These are phyloP conservation scores for Allomyces arbusculus DNA, from an alignment of 192 early-diverging fungal genomes.

Conservation along the genomic window DNA sequence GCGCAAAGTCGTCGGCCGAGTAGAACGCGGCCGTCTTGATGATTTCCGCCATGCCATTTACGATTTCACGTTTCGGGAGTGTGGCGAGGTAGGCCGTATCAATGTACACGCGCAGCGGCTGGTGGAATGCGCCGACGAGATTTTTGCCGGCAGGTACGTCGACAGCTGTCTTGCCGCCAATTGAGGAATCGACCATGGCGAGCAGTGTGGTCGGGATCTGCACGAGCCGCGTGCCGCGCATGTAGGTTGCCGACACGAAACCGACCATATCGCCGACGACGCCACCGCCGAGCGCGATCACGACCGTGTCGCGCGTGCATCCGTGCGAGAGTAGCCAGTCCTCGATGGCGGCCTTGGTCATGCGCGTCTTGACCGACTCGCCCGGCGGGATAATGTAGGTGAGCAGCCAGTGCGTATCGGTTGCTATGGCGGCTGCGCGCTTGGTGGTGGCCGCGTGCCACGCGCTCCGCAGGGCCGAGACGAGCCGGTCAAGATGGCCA, in stretches of 20 bases:
- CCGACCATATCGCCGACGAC: slow-evolving; percentile 93
- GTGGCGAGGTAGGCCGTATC: slow-evolving; percentile 68
- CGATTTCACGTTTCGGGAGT: slow-evolving; percentile 75
- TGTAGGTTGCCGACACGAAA: slow-evolving; percentile 94
- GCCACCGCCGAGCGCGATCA: slow-evolving; percentile 87
- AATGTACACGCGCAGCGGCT: slow-evolving; percentile 82
- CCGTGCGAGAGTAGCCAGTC: slow-evolving; percentile 68
- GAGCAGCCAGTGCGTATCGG: slow-evolving; percentile 29
- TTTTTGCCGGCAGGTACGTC: slow-evolving; percentile 92
- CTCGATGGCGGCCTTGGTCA: slow-evolving; percentile 67
- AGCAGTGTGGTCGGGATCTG: slow-evolving; percentile 89
- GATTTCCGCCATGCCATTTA: slow-evolving; percentile 93
- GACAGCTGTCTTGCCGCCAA: slow-evolving; percentile 93
- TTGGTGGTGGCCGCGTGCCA: slow-evolving; percentile 4
- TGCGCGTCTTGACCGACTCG: slow-evolving; percentile 71
- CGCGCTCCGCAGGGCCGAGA: slow-evolving; percentile 26
- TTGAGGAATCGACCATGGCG: slow-evolving; percentile 95
- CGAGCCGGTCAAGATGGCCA: slow-evolving; percentile 38
- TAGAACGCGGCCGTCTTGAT: slow-evolving; percentile 95
- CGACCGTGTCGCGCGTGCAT: slow-evolving; percentile 80
- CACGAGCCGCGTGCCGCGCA: slow-evolving; percentile 84
- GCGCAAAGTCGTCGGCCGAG: slow-evolving; percentile 64
- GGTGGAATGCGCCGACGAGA: slow-evolving; percentile 88
- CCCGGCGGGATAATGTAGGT: slow-evolving; percentile 65
- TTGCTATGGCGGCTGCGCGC: slow-evolving; percentile 1